These are phyloP conservation scores for Hirsutella minnesotensis DNA, from an alignment of 2,329 filamentous ascomycete species.

Conservation along the genomic window DNA sequence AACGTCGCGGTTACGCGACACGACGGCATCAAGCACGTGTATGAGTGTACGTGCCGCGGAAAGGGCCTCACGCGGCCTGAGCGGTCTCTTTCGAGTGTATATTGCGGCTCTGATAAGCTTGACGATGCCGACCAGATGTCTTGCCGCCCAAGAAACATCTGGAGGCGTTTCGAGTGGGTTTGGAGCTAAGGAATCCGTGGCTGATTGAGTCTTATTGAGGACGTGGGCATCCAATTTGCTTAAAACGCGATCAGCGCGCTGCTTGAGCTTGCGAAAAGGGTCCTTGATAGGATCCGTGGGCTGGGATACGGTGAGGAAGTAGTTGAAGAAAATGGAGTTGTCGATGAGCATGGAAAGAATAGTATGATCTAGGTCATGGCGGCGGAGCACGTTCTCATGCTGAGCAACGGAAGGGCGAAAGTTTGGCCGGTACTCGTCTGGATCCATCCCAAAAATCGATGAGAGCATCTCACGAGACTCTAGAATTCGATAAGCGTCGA, in stretches of 20 bases:
- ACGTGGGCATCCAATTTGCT: conserved; percentile 26
- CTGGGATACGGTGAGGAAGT: conserved; percentile 34
- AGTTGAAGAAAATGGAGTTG: conserved; percentile 42
- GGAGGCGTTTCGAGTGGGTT: conserved; percentile 17
- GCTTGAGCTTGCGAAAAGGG: conserved; percentile 34
- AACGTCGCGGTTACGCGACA: conserved; percentile 26
- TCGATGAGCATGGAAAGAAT: conserved; percentile 41
- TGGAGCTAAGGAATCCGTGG: neutral
- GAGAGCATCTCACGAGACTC: conserved; percentile 41
- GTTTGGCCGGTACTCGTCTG: conserved; percentile 34
- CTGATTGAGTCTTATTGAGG: neutral
- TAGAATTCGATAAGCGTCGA: conserved; percentile 27
- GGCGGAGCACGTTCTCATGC: conserved; percentile 25
- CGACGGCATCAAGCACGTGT: conserved; percentile 33
- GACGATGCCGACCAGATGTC: conserved; percentile 31
- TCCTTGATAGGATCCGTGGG: conserved; percentile 32
- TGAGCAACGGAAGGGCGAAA: conserved; percentile 23
- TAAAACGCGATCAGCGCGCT: conserved; percentile 35
- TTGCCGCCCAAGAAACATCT: conserved; percentile 36
- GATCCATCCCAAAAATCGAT: conserved; percentile 24
- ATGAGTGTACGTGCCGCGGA: conserved; percentile 36
- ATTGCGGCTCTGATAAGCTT: conserved; percentile 30
- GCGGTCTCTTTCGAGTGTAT: conserved; percentile 23
- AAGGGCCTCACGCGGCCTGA: conserved; percentile 24
- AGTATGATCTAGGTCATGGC: conserved; percentile 36